A percentile compares a stretch with the other conserved stretches of the same genome.
Conservation (phyloP, 1,284 basidiomycete genomes). For the Singerocomus inundabilis region DNA sequence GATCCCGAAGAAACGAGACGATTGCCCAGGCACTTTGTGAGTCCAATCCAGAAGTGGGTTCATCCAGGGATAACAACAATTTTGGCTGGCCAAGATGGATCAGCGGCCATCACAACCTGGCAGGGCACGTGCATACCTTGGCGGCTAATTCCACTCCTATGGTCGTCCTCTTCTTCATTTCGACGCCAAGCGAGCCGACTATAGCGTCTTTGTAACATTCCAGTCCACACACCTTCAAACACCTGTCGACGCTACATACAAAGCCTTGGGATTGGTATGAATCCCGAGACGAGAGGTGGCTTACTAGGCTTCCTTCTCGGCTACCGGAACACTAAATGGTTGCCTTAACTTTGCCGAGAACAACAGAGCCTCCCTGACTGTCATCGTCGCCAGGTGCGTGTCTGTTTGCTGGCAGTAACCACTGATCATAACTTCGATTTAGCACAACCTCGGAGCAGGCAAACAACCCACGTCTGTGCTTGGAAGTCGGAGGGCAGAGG, state of each 20-base stretch:
- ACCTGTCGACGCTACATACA: slow-evolving; percentile 63
- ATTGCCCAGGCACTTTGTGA: slow-evolving; percentile 90
- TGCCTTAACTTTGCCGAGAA: slow-evolving; percentile 86
- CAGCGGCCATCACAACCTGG: neutral
- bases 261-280: neutral
- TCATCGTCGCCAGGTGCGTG: slow-evolving; percentile 68
- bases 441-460: neutral
- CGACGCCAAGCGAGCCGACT: slow-evolving; percentile 74
- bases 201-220: slow-evolving; percentile 70
- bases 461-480: slow-evolving; percentile 50
- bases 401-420: slow-evolving; percentile 85
- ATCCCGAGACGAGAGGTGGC: slow-evolving; percentile 18
- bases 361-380: slow-evolving; percentile 80
- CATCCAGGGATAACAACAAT: slow-evolving; percentile 80
- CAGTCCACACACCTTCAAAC: slow-evolving; percentile 78
- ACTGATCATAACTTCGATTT: slow-evolving; percentile 24
- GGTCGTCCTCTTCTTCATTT: slow-evolving; percentile 77
- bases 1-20: slow-evolving; percentile 71
- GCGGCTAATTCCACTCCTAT: slow-evolving; percentile 84
- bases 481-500: slow-evolving; percentile 73
- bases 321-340: slow-evolving; percentile 58
- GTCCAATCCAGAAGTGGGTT: slow-evolving; percentile 83
- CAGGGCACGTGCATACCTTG: slow-evolving; percentile 39
- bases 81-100: slow-evolving; percentile 46
- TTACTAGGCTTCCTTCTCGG: slow-evolving; percentile 79